A percentile compares a stretch with the other conserved stretches of the same genome.
phyloP scores from a whole-genome alignment of 345 rosid species.

The Nasturtium officinale region DNA sequence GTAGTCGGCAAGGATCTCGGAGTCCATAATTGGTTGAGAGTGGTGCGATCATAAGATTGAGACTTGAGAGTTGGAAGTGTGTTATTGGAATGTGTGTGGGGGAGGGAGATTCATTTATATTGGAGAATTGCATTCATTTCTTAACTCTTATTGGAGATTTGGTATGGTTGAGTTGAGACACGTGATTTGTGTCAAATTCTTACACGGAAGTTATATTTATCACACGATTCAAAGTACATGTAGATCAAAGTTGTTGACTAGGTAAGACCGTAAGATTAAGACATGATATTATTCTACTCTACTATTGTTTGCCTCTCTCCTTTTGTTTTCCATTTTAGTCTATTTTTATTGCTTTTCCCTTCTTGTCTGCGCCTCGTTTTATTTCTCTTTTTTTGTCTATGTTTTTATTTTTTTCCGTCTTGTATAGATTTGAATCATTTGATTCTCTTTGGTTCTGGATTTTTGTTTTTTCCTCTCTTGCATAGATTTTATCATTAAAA shows the following conservation, averaged over 20 bases:
- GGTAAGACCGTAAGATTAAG: too few species aligned
- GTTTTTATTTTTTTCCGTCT: too few species aligned
- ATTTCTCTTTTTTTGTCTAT: too few species aligned
- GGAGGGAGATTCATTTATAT: conserved; percentile 13
- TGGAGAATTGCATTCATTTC: background rate
- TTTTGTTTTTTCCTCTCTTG: too few species aligned
- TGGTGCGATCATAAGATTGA: conserved; percentile 10
- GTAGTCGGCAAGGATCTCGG: conserved; percentile 44
- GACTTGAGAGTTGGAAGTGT: background rate
- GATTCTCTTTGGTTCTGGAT: background rate
- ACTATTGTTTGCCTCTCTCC: background rate
- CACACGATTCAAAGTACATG: background rate
- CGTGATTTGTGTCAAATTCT: conserved; percentile 11
- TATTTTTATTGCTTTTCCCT: too few species aligned
- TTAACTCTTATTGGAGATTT: background rate
- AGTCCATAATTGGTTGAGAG: conserved; percentile 23
- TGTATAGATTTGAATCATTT: too few species aligned
- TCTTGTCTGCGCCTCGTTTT: too few species aligned
- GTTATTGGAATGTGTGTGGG: background rate
- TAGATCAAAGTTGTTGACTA: conserved; percentile 15
- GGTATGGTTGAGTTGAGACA: conserved; percentile 34
- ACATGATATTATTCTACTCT: background rate
- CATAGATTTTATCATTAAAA: background rate
- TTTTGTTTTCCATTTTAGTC: background rate
- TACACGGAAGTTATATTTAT: conserved; percentile 17